Conservation (phyloP, 2,329 filamentous ascomycete genomes). For the Neonectria magnoliae region DNA sequence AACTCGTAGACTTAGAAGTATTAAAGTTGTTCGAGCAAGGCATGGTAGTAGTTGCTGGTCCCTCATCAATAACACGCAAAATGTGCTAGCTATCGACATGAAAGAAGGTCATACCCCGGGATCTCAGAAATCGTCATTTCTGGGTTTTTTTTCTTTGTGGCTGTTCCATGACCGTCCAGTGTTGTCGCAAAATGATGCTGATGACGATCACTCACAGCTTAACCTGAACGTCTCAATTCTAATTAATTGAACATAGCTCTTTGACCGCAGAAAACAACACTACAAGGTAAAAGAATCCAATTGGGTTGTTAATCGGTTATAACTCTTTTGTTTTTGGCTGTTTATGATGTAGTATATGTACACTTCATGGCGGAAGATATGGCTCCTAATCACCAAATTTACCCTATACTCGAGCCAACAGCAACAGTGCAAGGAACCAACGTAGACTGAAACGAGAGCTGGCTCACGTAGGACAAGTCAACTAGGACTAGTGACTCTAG, state of each 20-base stretch:
- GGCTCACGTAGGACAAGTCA: background rate
- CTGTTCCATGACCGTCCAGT: too few relatives aligned
- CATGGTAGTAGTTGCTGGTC: background rate
- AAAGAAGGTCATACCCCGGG: background rate
- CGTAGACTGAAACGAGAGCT: background rate
- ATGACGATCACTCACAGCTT: too few relatives aligned
- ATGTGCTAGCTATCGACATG: background rate
- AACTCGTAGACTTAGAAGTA: background rate
- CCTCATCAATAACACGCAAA: background rate
- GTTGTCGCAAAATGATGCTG: too few relatives aligned
- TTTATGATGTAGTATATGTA: too few relatives aligned
- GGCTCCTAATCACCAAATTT: background rate
- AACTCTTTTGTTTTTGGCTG: too few relatives aligned
- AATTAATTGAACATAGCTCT: too few relatives aligned
- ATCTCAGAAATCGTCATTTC: background rate
- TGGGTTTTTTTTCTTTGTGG: background rate
- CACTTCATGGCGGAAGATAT: background rate
- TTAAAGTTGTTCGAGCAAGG: background rate
- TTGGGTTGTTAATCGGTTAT: too few relatives aligned
- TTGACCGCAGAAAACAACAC: too few relatives aligned
- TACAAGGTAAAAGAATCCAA: too few relatives aligned
- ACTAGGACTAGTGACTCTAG: too few relatives aligned
- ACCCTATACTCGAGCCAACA: background rate
- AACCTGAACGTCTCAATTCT: too few relatives aligned
- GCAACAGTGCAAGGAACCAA: background rate